Conservation (phyloP, 2,329 filamentous ascomycete genomes). For the Trichoderma pleuroti region DNA sequence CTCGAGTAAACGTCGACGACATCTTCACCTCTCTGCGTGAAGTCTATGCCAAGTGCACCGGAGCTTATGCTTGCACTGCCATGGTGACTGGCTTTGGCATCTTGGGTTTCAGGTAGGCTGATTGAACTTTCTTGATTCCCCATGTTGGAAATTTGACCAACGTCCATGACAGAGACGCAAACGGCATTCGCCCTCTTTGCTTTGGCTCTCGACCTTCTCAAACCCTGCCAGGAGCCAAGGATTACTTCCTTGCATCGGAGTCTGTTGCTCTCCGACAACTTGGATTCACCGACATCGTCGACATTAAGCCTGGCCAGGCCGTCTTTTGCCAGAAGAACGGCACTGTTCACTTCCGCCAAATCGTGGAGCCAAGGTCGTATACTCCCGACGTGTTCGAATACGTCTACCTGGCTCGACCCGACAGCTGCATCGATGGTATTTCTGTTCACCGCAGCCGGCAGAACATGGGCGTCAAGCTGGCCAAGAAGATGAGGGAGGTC, state of each 20-base stretch:
- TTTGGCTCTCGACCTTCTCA: conserved; percentile 69
- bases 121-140: background rate
- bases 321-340: conserved; percentile 80
- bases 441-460: conserved; percentile 79
- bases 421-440: conserved; percentile 81
- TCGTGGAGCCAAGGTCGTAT: conserved; percentile 65
- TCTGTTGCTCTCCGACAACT: conserved; percentile 79
- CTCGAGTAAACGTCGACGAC: conserved; percentile 73
- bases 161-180: conserved; percentile 13
- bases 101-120: conserved; percentile 53
- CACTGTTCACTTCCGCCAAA: conserved; percentile 70
- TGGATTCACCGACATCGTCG: conserved; percentile 70
- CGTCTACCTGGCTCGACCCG: conserved; percentile 82
- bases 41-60: conserved; percentile 8
- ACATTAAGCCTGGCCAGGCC: conserved; percentile 79
- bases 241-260: conserved; percentile 92
- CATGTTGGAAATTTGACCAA: conserved; percentile 8
- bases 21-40: conserved; percentile 68
- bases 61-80: conserved; percentile 15
- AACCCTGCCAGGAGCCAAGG: conserved; percentile 59
- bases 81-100: conserved; percentile 19
- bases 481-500: conserved; percentile 64
- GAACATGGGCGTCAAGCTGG: conserved; percentile 81
- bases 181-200: conserved; percentile 79
- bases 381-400: conserved; percentile 79